Percentiles rank a stretch among this genome's conserved stretches.
These are phyloP conservation scores for Piper betle DNA, from an alignment of 164 flowering plant genomes.

Conservation along the genomic window DNA sequence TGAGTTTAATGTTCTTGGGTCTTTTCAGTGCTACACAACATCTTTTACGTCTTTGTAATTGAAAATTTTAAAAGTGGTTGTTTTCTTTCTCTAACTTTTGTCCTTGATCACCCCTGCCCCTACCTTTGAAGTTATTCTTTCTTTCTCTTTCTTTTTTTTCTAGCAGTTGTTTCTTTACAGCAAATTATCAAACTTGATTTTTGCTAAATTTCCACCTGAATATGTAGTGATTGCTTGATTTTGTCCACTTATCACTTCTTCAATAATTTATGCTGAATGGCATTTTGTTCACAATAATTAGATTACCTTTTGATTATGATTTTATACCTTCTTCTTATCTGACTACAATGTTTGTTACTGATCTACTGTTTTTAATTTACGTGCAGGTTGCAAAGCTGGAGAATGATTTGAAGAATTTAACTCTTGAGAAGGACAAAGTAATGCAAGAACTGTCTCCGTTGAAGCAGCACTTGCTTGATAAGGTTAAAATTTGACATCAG, in stretches of 20 bases:
- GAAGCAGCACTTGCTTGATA: constrained; percentile 86
- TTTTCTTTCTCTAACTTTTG: too few relatives aligned
- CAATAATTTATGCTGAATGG: too few relatives aligned
- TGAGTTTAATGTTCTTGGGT: too few relatives aligned
- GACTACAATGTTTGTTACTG: background rate
- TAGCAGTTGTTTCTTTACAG: background rate
- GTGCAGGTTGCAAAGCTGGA: constrained; percentile 21
- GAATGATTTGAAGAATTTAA: constrained; percentile 47
- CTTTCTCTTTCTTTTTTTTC: background rate
- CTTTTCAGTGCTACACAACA: too few relatives aligned
- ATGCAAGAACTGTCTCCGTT: constrained; percentile 70
- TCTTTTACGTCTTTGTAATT: too few relatives aligned
- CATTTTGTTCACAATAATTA: too few relatives aligned
- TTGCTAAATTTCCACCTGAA: background rate
- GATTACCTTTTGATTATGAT: background rate
- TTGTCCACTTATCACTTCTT: background rate
- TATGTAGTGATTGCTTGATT: background rate
- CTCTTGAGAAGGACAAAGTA: constrained; percentile 76
- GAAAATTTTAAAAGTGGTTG: too few relatives aligned
- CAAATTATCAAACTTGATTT: background rate
- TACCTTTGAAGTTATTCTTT: background rate
- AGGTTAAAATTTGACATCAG: constrained; percentile 22
- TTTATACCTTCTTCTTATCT: background rate
- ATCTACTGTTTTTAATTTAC: constrained; percentile 27
- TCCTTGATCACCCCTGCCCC: too few relatives aligned